phyloP scores from a whole-genome alignment of 345 rosid genomes.

The Erucastrum elatum region DNA sequence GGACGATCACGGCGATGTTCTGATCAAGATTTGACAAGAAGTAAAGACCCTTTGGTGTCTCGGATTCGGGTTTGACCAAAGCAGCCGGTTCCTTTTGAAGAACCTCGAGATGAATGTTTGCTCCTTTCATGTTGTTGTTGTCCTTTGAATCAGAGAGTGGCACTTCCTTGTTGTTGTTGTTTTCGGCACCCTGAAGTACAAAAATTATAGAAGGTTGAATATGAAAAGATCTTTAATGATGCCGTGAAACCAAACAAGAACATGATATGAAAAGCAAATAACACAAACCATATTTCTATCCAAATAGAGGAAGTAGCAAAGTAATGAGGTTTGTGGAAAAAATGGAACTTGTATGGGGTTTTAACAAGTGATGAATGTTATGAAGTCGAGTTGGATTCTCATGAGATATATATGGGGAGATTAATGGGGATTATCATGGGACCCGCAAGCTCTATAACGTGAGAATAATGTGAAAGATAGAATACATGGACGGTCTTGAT shows the following conservation, averaged over 20 bases:
- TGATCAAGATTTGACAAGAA: constrained; percentile 94
- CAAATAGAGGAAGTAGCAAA: background rate
- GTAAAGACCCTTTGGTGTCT: constrained; percentile 71
- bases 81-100: constrained; percentile 53
- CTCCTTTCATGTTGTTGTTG: constrained; percentile 41
- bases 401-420: constrained; percentile 39
- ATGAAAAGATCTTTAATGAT: background rate
- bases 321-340: constrained; percentile 1
- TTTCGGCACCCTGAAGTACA: constrained; percentile 48
- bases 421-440: constrained; percentile 18
- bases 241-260: background rate
- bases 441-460: constrained; percentile 14
- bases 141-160: constrained; percentile 45
- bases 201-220: constrained; percentile 8
- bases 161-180: constrained; percentile 40
- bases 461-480: constrained; percentile 25
- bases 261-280: background rate
- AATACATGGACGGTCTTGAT: constrained; percentile 38
- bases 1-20: constrained; percentile 74
- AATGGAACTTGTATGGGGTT: background rate
- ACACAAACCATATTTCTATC: constrained; percentile 35
- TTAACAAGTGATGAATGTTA: constrained; percentile 24
- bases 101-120: constrained; percentile 50
- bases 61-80: constrained; percentile 64
- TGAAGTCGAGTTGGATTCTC: constrained; percentile 39